A percentile compares a stretch with the other conserved stretches of the same genome.
Conservation (phyloP, 176 grass and related monocot genomes). For the Aegilops longissima region DNA sequence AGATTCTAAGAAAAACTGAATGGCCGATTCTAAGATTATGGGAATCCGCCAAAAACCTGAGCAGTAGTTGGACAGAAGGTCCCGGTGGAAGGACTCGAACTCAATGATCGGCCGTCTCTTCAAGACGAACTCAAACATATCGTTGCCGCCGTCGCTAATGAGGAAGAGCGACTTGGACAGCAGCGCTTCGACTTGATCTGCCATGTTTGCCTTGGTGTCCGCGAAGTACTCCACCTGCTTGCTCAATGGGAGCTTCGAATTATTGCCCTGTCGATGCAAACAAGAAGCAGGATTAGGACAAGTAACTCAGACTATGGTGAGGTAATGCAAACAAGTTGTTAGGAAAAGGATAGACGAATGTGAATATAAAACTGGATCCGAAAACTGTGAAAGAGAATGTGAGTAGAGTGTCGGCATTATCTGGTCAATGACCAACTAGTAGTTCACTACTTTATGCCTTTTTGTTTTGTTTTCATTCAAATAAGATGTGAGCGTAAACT, state of each 20-base stretch:
- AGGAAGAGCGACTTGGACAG: conserved; percentile 56
- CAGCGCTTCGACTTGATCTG: background rate
- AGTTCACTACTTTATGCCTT: too few relatives aligned
- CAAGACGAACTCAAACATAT: conserved; percentile 43
- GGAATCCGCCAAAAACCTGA: too few relatives aligned
- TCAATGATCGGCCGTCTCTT: background rate
- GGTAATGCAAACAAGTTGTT: background rate
- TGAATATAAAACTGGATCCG: too few relatives aligned
- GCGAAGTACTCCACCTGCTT: conserved; percentile 55
- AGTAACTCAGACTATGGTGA: background rate
- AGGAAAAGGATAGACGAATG: background rate
- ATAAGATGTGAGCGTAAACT: too few relatives aligned
- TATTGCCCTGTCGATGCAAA: conserved; percentile 25
- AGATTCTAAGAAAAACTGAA: too few relatives aligned
- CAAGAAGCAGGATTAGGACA: background rate
- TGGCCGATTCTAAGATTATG: too few relatives aligned
- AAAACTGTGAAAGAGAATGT: too few relatives aligned
- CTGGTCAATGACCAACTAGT: too few relatives aligned
- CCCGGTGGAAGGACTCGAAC: conserved; percentile 16
- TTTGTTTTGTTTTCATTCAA: too few relatives aligned
- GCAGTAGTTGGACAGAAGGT: conserved; percentile 50
- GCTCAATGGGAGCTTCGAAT: conserved; percentile 33
- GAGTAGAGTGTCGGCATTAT: too few relatives aligned
- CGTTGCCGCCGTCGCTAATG: conserved; percentile 58
- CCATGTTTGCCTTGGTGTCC: conserved; percentile 37